A percentile compares a stretch with the other conserved stretches of the same genome.
These are phyloP conservation scores for Neurospora terricola DNA, from an alignment of 495 filamentous ascomycete genomes.

Conservation along the genomic window DNA sequence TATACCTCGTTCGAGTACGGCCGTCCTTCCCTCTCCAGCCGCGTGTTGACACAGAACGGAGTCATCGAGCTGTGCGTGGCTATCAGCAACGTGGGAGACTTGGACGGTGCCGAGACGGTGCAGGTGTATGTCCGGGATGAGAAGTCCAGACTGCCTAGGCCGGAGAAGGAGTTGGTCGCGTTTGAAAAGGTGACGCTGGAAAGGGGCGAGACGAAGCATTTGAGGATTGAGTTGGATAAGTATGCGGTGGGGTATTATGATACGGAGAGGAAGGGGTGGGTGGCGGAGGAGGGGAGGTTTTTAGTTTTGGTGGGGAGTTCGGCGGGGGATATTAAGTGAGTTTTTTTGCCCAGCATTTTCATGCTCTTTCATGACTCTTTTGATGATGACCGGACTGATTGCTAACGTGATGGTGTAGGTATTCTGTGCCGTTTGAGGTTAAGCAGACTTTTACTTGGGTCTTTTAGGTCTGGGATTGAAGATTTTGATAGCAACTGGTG, in stretches of 20 bases:
- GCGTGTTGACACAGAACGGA: slow-evolving; percentile 40
- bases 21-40: slow-evolving; percentile 41
- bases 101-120: slow-evolving; percentile 63
- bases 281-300: slow-evolving; percentile 68
- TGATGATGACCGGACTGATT: no score
- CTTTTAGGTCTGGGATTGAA: slow-evolving; percentile 20
- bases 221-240: slow-evolving; percentile 59
- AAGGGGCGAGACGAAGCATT: slow-evolving; percentile 56
- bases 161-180: slow-evolving; percentile 68
- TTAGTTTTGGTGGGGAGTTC: slow-evolving; percentile 49
- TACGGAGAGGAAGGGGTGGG: slow-evolving; percentile 57
- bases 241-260: slow-evolving; percentile 78
- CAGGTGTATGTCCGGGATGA: slow-evolving; percentile 63
- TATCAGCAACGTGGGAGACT: slow-evolving; percentile 57
- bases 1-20: slow-evolving; percentile 71
- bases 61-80: slow-evolving; percentile 51
- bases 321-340: slow-evolving; percentile 36
- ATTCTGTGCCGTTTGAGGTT: slow-evolving; percentile 42
- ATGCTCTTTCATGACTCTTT: no score
- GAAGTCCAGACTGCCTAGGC: slow-evolving; percentile 48
- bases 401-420: slow-evolving; percentile 24
- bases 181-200: slow-evolving; percentile 70
- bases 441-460: slow-evolving; percentile 50
- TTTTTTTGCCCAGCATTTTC: neutral
- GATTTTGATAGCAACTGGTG: no score